These are phyloP conservation scores for Schizonepeta tenuifolia DNA, from an alignment of 257 asterid species.

Conservation along the genomic window DNA sequence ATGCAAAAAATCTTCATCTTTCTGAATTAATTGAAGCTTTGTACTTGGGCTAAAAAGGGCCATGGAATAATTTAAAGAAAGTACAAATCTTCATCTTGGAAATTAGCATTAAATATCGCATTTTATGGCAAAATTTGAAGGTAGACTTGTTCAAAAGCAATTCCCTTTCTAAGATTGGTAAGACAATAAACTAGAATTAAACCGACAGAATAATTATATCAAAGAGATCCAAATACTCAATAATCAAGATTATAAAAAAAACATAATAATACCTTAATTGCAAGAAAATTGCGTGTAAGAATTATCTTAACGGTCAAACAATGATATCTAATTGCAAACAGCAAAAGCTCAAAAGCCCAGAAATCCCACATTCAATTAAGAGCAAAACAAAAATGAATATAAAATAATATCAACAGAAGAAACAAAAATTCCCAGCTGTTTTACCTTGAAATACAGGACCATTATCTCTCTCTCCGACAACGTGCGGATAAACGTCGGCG, in stretches of 20 bases:
- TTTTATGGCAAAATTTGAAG: background rate
- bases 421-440: background rate
- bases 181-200: background rate
- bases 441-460: slow-evolving; percentile 48
- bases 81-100: background rate
- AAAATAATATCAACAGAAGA: background rate
- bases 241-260: background rate
- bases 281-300: slow-evolving; percentile 3
- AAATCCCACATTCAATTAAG: slow-evolving; percentile 17
- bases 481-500: slow-evolving; percentile 37
- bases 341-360: slow-evolving; percentile 13
- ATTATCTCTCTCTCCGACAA: slow-evolving; percentile 27
- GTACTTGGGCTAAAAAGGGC: background rate
- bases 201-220: slow-evolving; percentile 12
- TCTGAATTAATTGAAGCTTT: background rate
- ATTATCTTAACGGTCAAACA: background rate
- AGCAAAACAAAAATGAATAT: background rate
- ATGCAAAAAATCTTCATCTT: background rate
- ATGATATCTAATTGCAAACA: background rate
- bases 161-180: background rate
- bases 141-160: background rate
- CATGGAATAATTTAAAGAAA: background rate
- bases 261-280: slow-evolving; percentile 18
- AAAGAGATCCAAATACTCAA: slow-evolving; percentile 9
- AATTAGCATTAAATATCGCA: slow-evolving; percentile 17